Percentiles rank a stretch among this genome's conserved stretches.
phyloP scores from a whole-genome alignment of 768 basidiomycete genomes.

The Atractiella rhizophila region DNA sequence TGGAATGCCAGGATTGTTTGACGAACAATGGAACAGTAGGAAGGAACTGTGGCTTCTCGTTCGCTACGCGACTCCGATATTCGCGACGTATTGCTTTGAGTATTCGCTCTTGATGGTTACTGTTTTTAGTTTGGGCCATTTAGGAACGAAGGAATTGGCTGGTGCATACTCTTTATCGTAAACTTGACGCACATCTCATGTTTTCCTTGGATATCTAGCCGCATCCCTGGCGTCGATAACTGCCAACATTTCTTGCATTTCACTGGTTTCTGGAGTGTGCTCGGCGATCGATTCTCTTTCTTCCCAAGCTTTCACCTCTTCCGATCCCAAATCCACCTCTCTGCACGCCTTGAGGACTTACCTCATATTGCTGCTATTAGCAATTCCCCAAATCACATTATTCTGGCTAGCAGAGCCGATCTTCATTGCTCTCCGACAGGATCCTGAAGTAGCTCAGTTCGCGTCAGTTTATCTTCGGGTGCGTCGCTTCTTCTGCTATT shows the following conservation, averaged over 20 bases:
- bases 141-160: conserved; percentile 70
- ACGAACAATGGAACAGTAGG: too few relatives aligned
- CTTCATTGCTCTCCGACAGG: conserved; percentile 30
- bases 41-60: conserved; percentile 6
- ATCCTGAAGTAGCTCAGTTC: conserved; percentile 11
- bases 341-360: conserved; percentile 12
- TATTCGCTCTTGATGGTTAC: conserved; percentile 62
- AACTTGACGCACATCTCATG: conserved; percentile 14
- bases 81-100: conserved; percentile 32
- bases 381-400: conserved; percentile 32
- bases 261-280: conserved; percentile 39
- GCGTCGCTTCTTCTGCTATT: not conserved
- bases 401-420: conserved; percentile 68
- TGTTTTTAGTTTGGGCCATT: conserved; percentile 66
- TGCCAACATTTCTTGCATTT: conserved; percentile 30
- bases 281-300: conserved; percentile 78
- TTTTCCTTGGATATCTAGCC: conserved; percentile 6
- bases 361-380: conserved; percentile 7
- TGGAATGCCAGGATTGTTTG: too few relatives aligned
- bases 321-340: conserved; percentile 36
- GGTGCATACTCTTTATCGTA: conserved; percentile 32
- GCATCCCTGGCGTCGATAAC: conserved; percentile 1
- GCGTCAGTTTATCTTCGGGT: conserved; percentile 13
- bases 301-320: conserved; percentile 80
- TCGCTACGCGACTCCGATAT: conserved; percentile 13